A percentile compares a stretch with the other conserved stretches of the same genome.
phyloP scores from a whole-genome alignment of 2,329 filamentous ascomycete species.

The Arthrobotrys sinensis region DNA sequence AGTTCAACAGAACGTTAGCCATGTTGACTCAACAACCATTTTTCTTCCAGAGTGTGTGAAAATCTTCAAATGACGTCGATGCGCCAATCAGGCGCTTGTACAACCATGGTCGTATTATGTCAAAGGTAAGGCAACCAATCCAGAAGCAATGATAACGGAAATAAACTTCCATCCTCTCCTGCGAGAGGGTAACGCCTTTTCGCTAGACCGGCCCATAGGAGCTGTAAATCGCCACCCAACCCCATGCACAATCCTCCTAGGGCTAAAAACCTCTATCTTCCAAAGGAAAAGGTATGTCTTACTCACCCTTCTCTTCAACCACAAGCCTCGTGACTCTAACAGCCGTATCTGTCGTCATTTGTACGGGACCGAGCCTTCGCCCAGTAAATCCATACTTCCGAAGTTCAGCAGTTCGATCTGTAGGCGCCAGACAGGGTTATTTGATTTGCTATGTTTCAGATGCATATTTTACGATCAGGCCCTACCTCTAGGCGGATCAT shows the following conservation, averaged over 20 bases:
- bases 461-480: constrained; percentile 55
- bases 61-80: neutral
- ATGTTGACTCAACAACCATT: neutral
- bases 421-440: constrained; percentile 24
- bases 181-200: neutral
- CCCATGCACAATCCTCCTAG: no score
- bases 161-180: neutral
- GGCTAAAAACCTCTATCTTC: no score
- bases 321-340: constrained; percentile 93
- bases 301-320: constrained; percentile 88
- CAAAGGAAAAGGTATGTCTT: constrained; percentile 64
- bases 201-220: neutral
- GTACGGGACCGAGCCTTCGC: constrained; percentile 87
- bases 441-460: constrained; percentile 37
- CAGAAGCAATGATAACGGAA: neutral
- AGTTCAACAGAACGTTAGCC: constrained; percentile 1
- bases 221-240: no score
- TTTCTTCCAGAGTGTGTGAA: neutral
- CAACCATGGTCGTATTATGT: neutral
- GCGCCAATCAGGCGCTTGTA: neutral
- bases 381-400: constrained; percentile 93
- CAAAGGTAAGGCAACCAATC: neutral
- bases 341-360: constrained; percentile 99
- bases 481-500: constrained; percentile 91
- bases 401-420: constrained; percentile 95